Evolutionary conservation across 768 basidiomycete genomes (phyloP).

Genomic region (Porpolomopsis calyptriformis): DNA sequence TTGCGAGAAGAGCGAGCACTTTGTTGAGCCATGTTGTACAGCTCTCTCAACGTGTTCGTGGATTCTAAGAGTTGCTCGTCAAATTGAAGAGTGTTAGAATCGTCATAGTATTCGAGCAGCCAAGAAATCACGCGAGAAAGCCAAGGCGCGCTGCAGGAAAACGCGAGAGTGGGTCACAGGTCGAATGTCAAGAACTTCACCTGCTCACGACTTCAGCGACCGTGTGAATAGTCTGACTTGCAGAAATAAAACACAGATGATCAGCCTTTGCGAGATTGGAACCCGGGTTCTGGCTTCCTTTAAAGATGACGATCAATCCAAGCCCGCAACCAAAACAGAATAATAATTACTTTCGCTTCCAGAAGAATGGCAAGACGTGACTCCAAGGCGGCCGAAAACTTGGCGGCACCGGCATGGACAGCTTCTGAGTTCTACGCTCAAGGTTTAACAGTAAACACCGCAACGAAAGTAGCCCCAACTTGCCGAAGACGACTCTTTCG

Average conservation of each 20-base stretch:
- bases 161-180: background rate
- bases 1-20: slow-evolving; percentile 33
- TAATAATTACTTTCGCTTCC: slow-evolving; percentile 39
- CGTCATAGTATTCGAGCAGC: slow-evolving; percentile 29
- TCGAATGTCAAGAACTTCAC: background rate
- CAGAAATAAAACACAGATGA: slow-evolving; percentile 51
- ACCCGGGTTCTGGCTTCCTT: slow-evolving; percentile 46
- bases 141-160: slow-evolving; percentile 34
- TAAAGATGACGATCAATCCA: background rate
- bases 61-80: slow-evolving; percentile 29
- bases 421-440: slow-evolving; percentile 21
- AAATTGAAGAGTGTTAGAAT: slow-evolving; percentile 28
- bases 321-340: background rate
- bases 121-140: slow-evolving; percentile 33
- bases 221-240: slow-evolving; percentile 54
- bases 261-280: slow-evolving; percentile 46
- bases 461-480: slow-evolving; percentile 8
- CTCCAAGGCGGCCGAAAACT: slow-evolving; percentile 50
- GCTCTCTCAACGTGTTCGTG: slow-evolving; percentile 32
- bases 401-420: slow-evolving; percentile 22
- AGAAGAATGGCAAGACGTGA: slow-evolving; percentile 43
- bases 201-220: slow-evolving; percentile 52
- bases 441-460: background rate
- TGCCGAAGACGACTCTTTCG: slow-evolving; percentile 32
- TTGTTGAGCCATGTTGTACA: slow-evolving; percentile 44